These are phyloP conservation scores for Aquilaria agallochum DNA, from an alignment of 441 rosid genomes.

Conservation along the genomic window DNA sequence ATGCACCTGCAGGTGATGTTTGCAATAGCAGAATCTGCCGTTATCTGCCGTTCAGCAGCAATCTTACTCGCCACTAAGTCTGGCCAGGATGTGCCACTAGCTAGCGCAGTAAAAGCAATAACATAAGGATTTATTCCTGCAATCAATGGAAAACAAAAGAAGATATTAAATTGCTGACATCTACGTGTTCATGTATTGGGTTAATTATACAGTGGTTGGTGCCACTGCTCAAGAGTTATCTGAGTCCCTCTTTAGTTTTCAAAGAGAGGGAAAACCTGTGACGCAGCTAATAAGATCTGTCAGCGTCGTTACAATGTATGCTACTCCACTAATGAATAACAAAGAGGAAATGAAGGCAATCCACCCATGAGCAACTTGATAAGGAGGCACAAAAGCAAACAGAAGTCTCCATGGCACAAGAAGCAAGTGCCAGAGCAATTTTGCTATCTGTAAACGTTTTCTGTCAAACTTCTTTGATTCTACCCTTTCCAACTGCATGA, in stretches of 20 bases:
- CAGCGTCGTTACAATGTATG: conserved; percentile 63
- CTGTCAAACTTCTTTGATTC: conserved; percentile 54
- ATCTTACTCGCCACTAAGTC: conserved; percentile 95
- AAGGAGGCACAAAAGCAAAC: conserved; percentile 91
- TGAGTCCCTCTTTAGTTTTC: conserved; percentile 5
- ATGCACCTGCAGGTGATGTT: conserved; percentile 93
- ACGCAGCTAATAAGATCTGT: conserved; percentile 88
- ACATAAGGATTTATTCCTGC: conserved; percentile 87
- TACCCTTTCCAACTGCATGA: conserved; percentile 59
- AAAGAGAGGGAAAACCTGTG: conserved; percentile 48
- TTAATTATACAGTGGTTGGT: no score
- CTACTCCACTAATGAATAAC: conserved; percentile 74
- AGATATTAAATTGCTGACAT: background rate
- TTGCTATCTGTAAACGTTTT: conserved; percentile 31
- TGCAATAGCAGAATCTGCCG: conserved; percentile 94
- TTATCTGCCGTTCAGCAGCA: conserved; percentile 87
- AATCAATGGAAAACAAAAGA: conserved; percentile 3
- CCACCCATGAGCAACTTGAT: conserved; percentile 91
- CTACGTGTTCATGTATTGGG: background rate
- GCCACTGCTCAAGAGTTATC: no score
- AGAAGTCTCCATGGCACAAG: conserved; percentile 74
- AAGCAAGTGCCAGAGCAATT: conserved; percentile 55
- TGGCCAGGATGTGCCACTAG: conserved; percentile 93
- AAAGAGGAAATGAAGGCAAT: conserved; percentile 81
- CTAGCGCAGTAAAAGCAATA: conserved; percentile 89